These are phyloP conservation scores for Lecanicillium sp. DNA, from an alignment of 2,329 filamentous ascomycete genomes.

Conservation along the genomic window DNA sequence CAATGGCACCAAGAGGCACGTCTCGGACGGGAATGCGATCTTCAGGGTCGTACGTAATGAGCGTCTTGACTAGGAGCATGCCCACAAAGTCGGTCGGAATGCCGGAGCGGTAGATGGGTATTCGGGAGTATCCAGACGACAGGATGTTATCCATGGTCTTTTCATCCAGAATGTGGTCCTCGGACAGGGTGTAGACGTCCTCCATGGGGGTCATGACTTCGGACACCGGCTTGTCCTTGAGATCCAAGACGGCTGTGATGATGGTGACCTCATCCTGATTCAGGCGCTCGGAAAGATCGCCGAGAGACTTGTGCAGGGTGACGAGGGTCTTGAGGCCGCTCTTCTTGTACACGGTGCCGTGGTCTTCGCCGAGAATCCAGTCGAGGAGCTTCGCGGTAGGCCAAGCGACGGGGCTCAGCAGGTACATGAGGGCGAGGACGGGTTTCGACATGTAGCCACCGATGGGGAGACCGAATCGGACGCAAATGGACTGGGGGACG, in stretches of 20 bases:
- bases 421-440: conserved; percentile 83
- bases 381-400: conserved; percentile 94
- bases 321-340: conserved; percentile 94
- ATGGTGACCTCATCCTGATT: conserved; percentile 99
- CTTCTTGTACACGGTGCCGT: conserved; percentile 97
- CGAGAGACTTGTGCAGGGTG: conserved; percentile 86
- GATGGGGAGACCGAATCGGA: conserved; percentile 90
- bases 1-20: conserved; percentile 86
- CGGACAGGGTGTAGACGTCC: conserved; percentile 94
- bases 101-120: conserved; percentile 84
- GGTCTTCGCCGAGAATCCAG: conserved; percentile 85
- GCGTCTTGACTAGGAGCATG: conserved; percentile 96
- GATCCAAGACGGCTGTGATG: conserved; percentile 89
- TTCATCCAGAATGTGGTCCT: conserved; percentile 88
- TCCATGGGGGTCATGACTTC: conserved; percentile 98
- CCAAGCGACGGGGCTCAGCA: conserved; percentile 85
- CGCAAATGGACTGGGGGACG: conserved; percentile 90
- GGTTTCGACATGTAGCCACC: conserved; percentile 88
- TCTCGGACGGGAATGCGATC: conserved; percentile 81
- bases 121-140: conserved; percentile 88
- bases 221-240: conserved; percentile 92
- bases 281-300: conserved; percentile 76
- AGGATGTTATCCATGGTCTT: conserved; percentile 90
- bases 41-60: conserved; percentile 97
- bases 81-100: conserved; percentile 86